Evolutionary conservation across 2,329 filamentous ascomycete species (phyloP).

Genomic region (Xylaria sp.): DNA sequence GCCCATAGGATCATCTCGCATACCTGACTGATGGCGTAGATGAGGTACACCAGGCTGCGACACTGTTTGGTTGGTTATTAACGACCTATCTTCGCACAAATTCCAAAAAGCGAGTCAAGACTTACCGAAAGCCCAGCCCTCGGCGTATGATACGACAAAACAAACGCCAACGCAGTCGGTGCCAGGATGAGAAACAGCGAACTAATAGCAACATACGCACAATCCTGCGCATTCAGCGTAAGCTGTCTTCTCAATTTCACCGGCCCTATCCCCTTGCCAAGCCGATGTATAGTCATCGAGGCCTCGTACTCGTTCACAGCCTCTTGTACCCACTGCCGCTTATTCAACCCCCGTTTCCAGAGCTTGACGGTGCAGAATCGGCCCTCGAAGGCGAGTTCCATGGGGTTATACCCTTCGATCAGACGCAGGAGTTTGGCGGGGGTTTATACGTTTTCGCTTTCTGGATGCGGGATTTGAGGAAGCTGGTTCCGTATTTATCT

Average conservation of each 20-base stretch:
- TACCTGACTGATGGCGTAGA: slow-evolving; percentile 44
- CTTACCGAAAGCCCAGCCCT: slow-evolving; percentile 37
- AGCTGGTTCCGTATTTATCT: slow-evolving; percentile 32
- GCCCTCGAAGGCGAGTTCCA: slow-evolving; percentile 39
- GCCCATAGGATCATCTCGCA: slow-evolving; percentile 41
- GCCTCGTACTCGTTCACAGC: slow-evolving; percentile 37
- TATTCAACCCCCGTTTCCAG: slow-evolving; percentile 43
- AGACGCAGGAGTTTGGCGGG: slow-evolving; percentile 22
- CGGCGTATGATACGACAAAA: slow-evolving; percentile 44
- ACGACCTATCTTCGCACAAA: too few species aligned
- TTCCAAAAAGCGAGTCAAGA: background rate
- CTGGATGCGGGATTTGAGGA: slow-evolving; percentile 29
- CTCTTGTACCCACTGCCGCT: slow-evolving; percentile 41
- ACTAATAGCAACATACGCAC: slow-evolving; percentile 32
- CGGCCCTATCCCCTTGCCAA: slow-evolving; percentile 12
- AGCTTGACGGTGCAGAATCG: slow-evolving; percentile 41
- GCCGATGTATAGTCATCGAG: slow-evolving; percentile 13
- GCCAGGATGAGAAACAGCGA: slow-evolving; percentile 35
- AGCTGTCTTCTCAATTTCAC: slow-evolving; percentile 28
- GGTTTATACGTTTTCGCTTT: slow-evolving; percentile 21
- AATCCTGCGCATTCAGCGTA: slow-evolving; percentile 31
- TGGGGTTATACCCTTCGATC: slow-evolving; percentile 34
- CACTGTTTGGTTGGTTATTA: slow-evolving; percentile 28
- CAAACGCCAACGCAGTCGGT: slow-evolving; percentile 42
- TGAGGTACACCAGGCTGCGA: slow-evolving; percentile 42